A percentile compares a stretch with the other conserved stretches of the same genome.
Conservation (phyloP, 2,329 filamentous ascomycete genomes). For the Aureobasidium namibiae region DNA sequence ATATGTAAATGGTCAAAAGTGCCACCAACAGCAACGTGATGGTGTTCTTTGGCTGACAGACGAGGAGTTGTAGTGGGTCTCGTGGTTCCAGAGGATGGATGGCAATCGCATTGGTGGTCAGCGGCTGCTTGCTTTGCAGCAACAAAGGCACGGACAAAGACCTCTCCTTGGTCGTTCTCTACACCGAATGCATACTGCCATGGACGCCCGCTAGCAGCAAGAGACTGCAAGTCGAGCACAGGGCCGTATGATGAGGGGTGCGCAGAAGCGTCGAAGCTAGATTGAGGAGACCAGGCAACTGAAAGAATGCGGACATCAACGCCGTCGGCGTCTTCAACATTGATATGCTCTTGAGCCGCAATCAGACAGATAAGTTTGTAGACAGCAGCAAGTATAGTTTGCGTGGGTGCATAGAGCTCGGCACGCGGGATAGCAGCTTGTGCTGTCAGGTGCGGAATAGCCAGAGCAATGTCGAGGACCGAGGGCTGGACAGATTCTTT, state of each 20-base stretch:
- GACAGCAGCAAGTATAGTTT: conserved; percentile 64
- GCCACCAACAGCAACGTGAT: conserved; percentile 72
- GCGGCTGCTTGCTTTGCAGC: conserved; percentile 18
- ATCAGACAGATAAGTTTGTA: conserved; percentile 71
- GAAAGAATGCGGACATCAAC: conserved; percentile 71
- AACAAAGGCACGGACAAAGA: conserved; percentile 43
- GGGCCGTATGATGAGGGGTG: conserved; percentile 34
- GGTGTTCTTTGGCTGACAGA: conserved; percentile 35
- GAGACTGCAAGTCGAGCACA: conserved; percentile 39
- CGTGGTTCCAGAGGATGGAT: not conserved
- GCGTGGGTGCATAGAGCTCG: conserved; percentile 57
- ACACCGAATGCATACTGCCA: conserved; percentile 62
- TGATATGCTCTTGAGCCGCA: conserved; percentile 55
- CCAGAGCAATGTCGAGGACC: conserved; percentile 53
- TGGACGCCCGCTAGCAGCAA: conserved; percentile 42
- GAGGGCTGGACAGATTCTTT: conserved; percentile 27
- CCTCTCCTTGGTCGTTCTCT: conserved; percentile 56
- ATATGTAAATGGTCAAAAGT: conserved; percentile 96
- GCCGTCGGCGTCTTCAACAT: conserved; percentile 59
- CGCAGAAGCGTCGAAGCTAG: conserved; percentile 24
- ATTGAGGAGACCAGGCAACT: conserved; percentile 48
- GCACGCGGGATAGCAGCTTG: conserved; percentile 43
- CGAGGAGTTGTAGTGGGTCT: not conserved
- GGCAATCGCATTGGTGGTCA: not conserved
- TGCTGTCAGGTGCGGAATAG: conserved; percentile 52